Evolutionary conservation across 176 grass and related monocot genomes (phyloP), one percentile per base, ranked within the genome.

Genomic region (Aegilops tauschii): DNA sequence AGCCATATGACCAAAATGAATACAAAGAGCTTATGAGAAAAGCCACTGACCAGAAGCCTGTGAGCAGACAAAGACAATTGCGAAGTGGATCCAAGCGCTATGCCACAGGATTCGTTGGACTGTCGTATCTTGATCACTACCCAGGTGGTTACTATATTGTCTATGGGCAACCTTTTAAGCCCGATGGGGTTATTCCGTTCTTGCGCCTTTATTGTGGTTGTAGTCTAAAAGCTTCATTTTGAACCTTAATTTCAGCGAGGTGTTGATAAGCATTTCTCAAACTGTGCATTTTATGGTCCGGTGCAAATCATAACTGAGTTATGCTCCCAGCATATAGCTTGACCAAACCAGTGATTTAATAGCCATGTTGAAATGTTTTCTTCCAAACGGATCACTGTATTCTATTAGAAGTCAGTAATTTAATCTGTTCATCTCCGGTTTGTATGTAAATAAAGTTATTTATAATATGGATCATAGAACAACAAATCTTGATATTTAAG

Each of bases 101-200:
- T 64, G 40, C n/a, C 62, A 93, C 91, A 50, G 42, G 52, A 1
- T 64, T 76, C 82, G 42, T 74, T 25, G 91, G 91, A 27, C 34
- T 73, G 6, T 95, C 93, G 14, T 95, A 89, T 82, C 88, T 95
- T 61, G 86, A 93, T 89, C 44, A 89, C 80, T 91, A 95, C 78
- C 89, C 86, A 72, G 93, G 93, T 93, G 52, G n/a, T 39, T 10
- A 52, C 5, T 36, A 50, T 18, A 5, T 18, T 21, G 54, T 31
- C 36, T n/a, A 20, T 69, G n/a, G 25, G 2, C 7, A 75, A 17
- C 12, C 12, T 54, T 70, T 73, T 78, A 16, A 31, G 18, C n/a
- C 6, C 47, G 44, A 20, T 32, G 40, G 37, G 18, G 32, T 69
- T 69, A 13, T 17, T 74, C 36, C 2, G 42, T 52, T 71, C 58